Base-by-base conservation (phyloP, 176 grass and related monocot genomes). In the Triticum timopheevii region DNA sequence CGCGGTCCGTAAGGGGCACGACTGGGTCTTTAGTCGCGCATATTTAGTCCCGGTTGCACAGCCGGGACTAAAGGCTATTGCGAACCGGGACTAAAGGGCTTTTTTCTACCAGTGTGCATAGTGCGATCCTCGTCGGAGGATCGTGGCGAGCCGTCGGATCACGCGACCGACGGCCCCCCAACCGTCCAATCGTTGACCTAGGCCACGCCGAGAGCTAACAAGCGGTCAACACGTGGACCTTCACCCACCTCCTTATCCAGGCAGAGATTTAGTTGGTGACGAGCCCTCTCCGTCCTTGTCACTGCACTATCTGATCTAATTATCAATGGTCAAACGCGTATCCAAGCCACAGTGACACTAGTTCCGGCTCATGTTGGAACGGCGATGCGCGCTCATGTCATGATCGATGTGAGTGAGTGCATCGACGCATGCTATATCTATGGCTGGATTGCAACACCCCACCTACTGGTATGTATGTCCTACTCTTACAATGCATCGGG, bases 291-390 rank as follows among this genome's bases (percentile, higher is more conserved):
- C 2, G 17, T 76, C 73, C 8, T 7, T 1, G 15, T 50, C 73
- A 76, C 44, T 76, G 49, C 54, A 8, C 54, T 58, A 22, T 8
- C 17, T 20, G 16, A 36, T 38, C 36, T 38, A 2, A 50, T 50
- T 23, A 76, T 76, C 73, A 15, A 5, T 65, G 61, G 87, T 89
- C 82, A 85, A 33, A 77, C 45, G 73, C 62, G 40, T 31, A 80
- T 61, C 52, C 77, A 50, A 62, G 79, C 8, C 30, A 30, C 42
- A 73, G 30, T 73, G 73, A 79, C 65, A 58, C 0, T 73, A 72
- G 74, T 83, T 86, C 10, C n/a, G 4, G 56, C 52, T 20, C 56
- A 56, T 56, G 66, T 77, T 65, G 40, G 58, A 58, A 58, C 11
- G 34, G 22, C 54, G 56, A 65, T 52, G 49, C 5, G 15, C 12